phyloP scores from a whole-genome alignment of 2,329 filamentous ascomycete genomes.

The Ophiostoma montium region DNA sequence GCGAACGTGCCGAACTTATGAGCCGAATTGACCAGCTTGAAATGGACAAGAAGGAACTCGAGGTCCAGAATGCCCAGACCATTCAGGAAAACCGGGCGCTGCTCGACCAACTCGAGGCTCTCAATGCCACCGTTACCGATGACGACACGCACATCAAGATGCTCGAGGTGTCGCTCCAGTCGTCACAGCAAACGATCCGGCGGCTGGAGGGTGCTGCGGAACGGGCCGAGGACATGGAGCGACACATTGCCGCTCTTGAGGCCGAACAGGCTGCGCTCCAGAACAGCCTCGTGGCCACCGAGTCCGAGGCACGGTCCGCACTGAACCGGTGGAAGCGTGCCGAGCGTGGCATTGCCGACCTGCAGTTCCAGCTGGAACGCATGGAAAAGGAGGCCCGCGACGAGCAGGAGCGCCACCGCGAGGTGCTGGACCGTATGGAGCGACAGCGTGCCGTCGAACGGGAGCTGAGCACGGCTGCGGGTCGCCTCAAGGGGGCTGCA shows the following conservation, averaged over 20 bases:
- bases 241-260: slow-evolving; percentile 66
- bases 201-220: slow-evolving; percentile 59
- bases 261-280: slow-evolving; percentile 65
- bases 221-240: slow-evolving; percentile 65
- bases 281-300: slow-evolving; percentile 48
- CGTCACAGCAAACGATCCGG: slow-evolving; percentile 63
- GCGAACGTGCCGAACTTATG: slow-evolving; percentile 61
- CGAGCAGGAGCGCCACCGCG: slow-evolving; percentile 67
- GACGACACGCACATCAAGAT: slow-evolving; percentile 68
- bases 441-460: slow-evolving; percentile 68
- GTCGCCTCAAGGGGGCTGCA: slow-evolving; percentile 67
- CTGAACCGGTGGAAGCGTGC: slow-evolving; percentile 75
- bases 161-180: slow-evolving; percentile 62
- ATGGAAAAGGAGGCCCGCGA: slow-evolving; percentile 74
- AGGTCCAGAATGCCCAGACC: slow-evolving; percentile 60
- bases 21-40: slow-evolving; percentile 64
- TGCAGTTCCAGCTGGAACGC: slow-evolving; percentile 77
- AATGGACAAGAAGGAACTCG: slow-evolving; percentile 56
- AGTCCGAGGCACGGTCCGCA: slow-evolving; percentile 65
- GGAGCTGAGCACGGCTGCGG: slow-evolving; percentile 66
- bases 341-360: slow-evolving; percentile 59
- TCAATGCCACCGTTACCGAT: slow-evolving; percentile 66
- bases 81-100: slow-evolving; percentile 73
- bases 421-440: slow-evolving; percentile 73
- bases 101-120: slow-evolving; percentile 67